These are phyloP conservation scores for Alloascoidea hylecoeti DNA, from an alignment of 805 yeast genomes.

Conservation along the genomic window DNA sequence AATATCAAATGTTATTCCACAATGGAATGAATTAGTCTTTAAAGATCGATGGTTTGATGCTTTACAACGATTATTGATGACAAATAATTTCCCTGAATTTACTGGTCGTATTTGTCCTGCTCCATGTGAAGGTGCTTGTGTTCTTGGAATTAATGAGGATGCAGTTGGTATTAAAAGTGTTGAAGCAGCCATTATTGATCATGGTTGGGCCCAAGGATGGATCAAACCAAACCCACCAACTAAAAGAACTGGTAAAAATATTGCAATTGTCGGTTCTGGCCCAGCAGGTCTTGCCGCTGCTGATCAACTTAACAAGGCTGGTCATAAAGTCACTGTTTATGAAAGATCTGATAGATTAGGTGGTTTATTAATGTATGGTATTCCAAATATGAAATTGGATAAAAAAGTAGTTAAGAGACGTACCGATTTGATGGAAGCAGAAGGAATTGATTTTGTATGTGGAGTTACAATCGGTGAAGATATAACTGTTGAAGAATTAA, in stretches of 20 bases:
- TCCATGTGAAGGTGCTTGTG: constrained; percentile 97
- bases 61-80: constrained; percentile 79
- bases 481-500: constrained; percentile 55
- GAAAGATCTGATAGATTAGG: constrained; percentile 95
- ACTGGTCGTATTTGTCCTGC: constrained; percentile 98
- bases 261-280: constrained; percentile 91
- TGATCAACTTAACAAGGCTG: constrained; percentile 93
- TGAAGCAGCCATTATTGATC: constrained; percentile 92
- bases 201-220: constrained; percentile 96
- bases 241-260: constrained; percentile 67
- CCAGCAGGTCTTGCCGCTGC: constrained; percentile 97
- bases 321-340: constrained; percentile 82
- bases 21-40: constrained; percentile 95
- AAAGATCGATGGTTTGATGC: constrained; percentile 93
- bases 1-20: constrained; percentile 90
- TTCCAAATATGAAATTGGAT: constrained; percentile 97
- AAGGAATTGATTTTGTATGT: constrained; percentile 72
- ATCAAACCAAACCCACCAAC: constrained; percentile 72
- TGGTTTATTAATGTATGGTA: constrained; percentile 97
- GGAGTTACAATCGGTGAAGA: constrained; percentile 79
- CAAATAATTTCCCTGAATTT: constrained; percentile 97
- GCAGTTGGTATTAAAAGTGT: constrained; percentile 95
- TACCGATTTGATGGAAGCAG: constrained; percentile 78
- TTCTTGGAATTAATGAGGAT: constrained; percentile 82
- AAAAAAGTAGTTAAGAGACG: constrained; percentile 88